Percentiles rank a stretch among this genome's conserved stretches.
These are phyloP conservation scores for Boletellus ananiceps DNA, from an alignment of 768 basidiomycete genomes.

Conservation along the genomic window DNA sequence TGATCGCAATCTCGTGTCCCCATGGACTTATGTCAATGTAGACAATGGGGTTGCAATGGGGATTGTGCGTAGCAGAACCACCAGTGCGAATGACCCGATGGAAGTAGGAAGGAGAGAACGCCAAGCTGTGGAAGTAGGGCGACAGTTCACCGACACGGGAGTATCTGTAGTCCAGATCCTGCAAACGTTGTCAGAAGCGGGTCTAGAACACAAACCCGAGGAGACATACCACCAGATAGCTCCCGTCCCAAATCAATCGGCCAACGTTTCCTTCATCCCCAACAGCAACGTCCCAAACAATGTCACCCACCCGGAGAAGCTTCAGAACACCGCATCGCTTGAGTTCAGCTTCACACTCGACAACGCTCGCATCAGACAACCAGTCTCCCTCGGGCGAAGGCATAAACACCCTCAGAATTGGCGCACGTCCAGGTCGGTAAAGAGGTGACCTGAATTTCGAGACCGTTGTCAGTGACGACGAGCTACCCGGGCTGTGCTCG, in stretches of 20 bases:
- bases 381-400: conserved; percentile 85
- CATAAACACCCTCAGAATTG: conserved; percentile 75
- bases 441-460: conserved; percentile 64
- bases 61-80: conserved; percentile 31
- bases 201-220: background rate
- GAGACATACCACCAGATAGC: conserved; percentile 70
- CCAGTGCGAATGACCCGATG: conserved; percentile 73
- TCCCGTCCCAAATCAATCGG: conserved; percentile 85
- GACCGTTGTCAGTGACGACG: conserved; percentile 5
- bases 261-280: conserved; percentile 84
- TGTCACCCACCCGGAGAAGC: conserved; percentile 69
- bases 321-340: conserved; percentile 46
- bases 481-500: conserved; percentile 19
- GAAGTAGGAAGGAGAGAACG: conserved; percentile 86
- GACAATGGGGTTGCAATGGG: conserved; percentile 55
- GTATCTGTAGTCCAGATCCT: conserved; percentile 87
- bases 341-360: conserved; percentile 80
- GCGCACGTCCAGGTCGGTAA: conserved; percentile 66
- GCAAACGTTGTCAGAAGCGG: conserved; percentile 4
- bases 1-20: conserved; percentile 70
- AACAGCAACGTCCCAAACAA: conserved; percentile 84
- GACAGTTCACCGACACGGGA: conserved; percentile 73
- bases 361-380: conserved; percentile 75
- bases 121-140: conserved; percentile 72
- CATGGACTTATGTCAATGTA: conserved; percentile 75